phyloP scores from a whole-genome alignment of 495 filamentous ascomycete species.

The Sabuloglossum arenarium region DNA sequence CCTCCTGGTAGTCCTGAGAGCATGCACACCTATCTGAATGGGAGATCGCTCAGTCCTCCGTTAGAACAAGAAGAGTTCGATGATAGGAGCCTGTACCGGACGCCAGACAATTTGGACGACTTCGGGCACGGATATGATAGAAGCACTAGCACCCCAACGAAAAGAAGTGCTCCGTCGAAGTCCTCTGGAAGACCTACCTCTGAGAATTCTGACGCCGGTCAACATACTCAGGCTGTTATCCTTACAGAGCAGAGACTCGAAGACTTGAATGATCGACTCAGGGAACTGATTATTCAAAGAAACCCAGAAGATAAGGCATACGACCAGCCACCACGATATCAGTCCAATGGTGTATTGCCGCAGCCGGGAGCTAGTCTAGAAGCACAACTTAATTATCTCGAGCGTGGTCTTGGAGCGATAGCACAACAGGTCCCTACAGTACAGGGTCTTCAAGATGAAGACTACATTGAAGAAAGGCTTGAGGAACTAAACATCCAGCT shows the following conservation, averaged over 20 bases:
- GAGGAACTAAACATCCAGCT: conserved; percentile 30
- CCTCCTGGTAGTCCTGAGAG: conserved; percentile 49
- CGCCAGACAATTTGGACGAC: conserved; percentile 43
- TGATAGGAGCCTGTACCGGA: conserved; percentile 57
- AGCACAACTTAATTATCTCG: conserved; percentile 30
- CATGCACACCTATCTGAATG: conserved; percentile 36
- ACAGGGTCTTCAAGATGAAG: conserved; percentile 8
- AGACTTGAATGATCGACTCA: conserved; percentile 45
- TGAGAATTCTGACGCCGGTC: conserved; percentile 7
- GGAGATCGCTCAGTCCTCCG: conserved; percentile 20
- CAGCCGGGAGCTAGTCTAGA: conserved; percentile 24
- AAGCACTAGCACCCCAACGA: conserved; percentile 22
- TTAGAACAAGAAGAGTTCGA: conserved; percentile 40
- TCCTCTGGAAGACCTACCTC: conserved; percentile 19
- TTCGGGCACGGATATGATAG: conserved; percentile 22
- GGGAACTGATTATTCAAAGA: conserved; percentile 41
- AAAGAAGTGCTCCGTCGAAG: conserved; percentile 18
- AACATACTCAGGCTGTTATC: conserved; percentile 22
- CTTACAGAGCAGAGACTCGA: conserved; percentile 50
- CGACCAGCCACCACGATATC: conserved; percentile 15
- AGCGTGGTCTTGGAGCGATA: conserved; percentile 23
- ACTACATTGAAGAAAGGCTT: conserved; percentile 22
- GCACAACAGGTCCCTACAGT: conserved; percentile 9
- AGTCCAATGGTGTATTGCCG: conserved; percentile 6
- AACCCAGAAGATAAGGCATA: conserved; percentile 26